Base-by-base conservation (phyloP, 192 early-diverging fungal genomes). In the Jimgerdemannia lactiflua region DNA sequence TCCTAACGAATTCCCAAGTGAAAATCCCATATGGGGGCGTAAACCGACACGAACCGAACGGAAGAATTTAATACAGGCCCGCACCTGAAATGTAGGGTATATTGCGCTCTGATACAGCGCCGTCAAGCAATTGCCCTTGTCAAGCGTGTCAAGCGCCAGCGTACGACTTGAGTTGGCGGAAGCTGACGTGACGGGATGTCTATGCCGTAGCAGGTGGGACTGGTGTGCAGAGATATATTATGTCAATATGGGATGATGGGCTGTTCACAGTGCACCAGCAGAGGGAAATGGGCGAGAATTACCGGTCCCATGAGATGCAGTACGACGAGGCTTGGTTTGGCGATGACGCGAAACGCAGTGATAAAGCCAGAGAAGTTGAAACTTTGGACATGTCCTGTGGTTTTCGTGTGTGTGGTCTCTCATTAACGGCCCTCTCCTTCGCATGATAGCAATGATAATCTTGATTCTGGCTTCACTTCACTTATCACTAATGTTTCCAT, bases 91-190 rank as follows among this genome's bases (percentile, higher is more conserved):
- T 2, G 90, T 86, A 3, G 91, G 88, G 78, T 97, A 84, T 4
- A 96, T 82, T 1, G 86, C 67, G 42, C 85, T 73, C 19, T 81
- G 82, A 74, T 97, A 98, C 4, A 96, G 97, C 18, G 87, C 86
- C 0, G 97, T 96, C 6, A 98, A 78, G 42, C 95, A 97, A 87
- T 98, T 98, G 80, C 97, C 97, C 83, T 98, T 98, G 81, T 98
- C 97, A 81, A 97, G 97, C 4, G 87, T 93, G 18, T 97, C 78
- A n/a, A n/a, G n/a, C n/a, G n/a, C n/a, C n/a, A n/a, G n/a, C n/a
- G n/a, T n/a, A n/a, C n/a, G n/a, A n/a, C n/a, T n/a, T n/a, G n/a
- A n/a, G n/a, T n/a, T n/a, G n/a, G n/a, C n/a, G n/a, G n/a, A n/a
- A n/a, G n/a, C n/a, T n/a, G n/a, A n/a, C n/a, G n/a, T n/a, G n/a